These are phyloP conservation scores for Irpex rosettiformis DNA, from an alignment of 1,284 basidiomycete species.

Conservation along the genomic window DNA sequence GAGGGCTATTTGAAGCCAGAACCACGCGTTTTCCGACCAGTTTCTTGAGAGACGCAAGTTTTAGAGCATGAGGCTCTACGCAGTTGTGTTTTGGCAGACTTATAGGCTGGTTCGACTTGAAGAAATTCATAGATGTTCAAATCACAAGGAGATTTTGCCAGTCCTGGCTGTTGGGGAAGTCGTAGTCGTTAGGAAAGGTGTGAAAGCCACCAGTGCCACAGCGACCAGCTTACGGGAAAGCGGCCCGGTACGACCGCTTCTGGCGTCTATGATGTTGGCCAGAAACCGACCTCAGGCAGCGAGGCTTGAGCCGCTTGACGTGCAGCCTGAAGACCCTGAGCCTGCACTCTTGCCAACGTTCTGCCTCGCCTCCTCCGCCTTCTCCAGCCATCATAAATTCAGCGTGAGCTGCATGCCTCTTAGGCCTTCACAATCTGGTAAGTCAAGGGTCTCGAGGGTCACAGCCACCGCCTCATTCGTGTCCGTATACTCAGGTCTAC, in stretches of 20 bases:
- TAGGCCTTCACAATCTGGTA: neutral
- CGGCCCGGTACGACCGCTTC: neutral
- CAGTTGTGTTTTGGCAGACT: constrained; percentile 28
- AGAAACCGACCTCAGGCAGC: too few species aligned
- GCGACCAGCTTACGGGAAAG: too few species aligned
- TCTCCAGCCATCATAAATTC: neutral
- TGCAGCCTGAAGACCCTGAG: too few species aligned
- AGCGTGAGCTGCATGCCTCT: neutral
- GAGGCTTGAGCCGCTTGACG: too few species aligned
- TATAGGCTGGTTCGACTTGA: constrained; percentile 21
- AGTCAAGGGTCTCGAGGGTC: neutral
- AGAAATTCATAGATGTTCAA: constrained; percentile 23
- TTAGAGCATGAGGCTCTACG: constrained; percentile 72
- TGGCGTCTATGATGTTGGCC: neutral
- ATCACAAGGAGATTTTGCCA: neutral
- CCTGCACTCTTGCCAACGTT: neutral
- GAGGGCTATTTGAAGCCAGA: constrained; percentile 83
- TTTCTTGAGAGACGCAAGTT: constrained; percentile 67
- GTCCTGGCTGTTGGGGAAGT: neutral
- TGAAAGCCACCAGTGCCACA: neutral
- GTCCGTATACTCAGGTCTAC: neutral
- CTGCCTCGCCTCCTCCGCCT: neutral
- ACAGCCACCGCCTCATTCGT: neutral
- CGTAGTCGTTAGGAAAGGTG: neutral
- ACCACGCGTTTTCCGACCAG: constrained; percentile 75